Evolutionary conservation across 2,329 filamentous ascomycete genomes (phyloP).

Genomic region (Berkeleyomyces basicola): DNA sequence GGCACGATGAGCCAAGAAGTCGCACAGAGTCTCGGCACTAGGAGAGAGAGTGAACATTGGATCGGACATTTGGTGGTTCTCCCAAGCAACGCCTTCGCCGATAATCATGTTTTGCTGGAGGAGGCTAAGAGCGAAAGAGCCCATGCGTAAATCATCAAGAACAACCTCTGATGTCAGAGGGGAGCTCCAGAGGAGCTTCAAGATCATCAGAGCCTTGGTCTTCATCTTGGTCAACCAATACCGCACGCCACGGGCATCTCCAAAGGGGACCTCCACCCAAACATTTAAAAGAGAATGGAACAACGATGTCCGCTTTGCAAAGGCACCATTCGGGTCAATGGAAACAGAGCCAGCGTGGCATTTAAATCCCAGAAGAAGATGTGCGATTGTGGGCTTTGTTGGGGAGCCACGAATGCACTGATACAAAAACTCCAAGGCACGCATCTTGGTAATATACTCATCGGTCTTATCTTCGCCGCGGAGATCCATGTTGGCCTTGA

Average conservation of each 20-base stretch:
- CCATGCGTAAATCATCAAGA: slow-evolving; percentile 61
- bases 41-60: slow-evolving; percentile 52
- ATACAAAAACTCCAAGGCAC: slow-evolving; percentile 72
- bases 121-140: slow-evolving; percentile 64
- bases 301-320: slow-evolving; percentile 55
- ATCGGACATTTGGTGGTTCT: slow-evolving; percentile 43
- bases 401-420: slow-evolving; percentile 60
- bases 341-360: slow-evolving; percentile 56
- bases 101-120: slow-evolving; percentile 58
- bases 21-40: slow-evolving; percentile 51
- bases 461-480: slow-evolving; percentile 52
- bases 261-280: slow-evolving; percentile 50
- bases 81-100: slow-evolving; percentile 54
- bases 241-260: slow-evolving; percentile 40
- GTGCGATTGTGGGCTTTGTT: slow-evolving; percentile 70
- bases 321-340: slow-evolving; percentile 50
- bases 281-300: slow-evolving; percentile 68
- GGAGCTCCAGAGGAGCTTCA: slow-evolving; percentile 72
- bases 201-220: slow-evolving; percentile 51
- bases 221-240: slow-evolving; percentile 56
- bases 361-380: slow-evolving; percentile 75
- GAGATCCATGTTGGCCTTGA: slow-evolving; percentile 51
- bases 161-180: slow-evolving; percentile 59
- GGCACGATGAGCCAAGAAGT: slow-evolving; percentile 63
- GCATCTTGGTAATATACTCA: slow-evolving; percentile 66